phyloP scores from a whole-genome alignment of 2,329 filamentous ascomycete genomes.

The Phaeosphaeria sp. region DNA sequence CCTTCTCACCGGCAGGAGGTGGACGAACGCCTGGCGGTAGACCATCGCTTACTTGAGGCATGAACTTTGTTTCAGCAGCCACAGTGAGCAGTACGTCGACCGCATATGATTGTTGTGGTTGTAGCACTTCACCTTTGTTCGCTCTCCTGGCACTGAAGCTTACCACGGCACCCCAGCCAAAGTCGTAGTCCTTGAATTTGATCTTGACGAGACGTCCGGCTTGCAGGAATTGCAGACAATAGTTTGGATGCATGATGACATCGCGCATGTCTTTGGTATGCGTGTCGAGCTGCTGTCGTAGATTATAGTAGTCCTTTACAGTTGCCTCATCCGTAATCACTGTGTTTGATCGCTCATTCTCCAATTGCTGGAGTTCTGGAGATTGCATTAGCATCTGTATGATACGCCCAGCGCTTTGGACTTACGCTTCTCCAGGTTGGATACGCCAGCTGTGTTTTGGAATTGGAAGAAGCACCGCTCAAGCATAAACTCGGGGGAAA shows the following conservation, averaged over 20 bases:
- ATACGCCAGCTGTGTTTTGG: slow-evolving; percentile 90
- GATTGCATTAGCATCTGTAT: slow-evolving; percentile 3
- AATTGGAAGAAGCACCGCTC: slow-evolving; percentile 98
- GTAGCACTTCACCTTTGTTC: slow-evolving; percentile 68
- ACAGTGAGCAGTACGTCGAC: slow-evolving; percentile 80
- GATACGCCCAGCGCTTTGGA: background rate
- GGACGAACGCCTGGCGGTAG: slow-evolving; percentile 68
- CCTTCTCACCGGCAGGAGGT: slow-evolving; percentile 66
- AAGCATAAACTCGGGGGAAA: slow-evolving; percentile 98
- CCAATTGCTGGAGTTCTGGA: slow-evolving; percentile 75
- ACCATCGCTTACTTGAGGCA: slow-evolving; percentile 68
- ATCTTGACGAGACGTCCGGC: slow-evolving; percentile 87
- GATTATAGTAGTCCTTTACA: slow-evolving; percentile 92
- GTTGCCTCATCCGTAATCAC: slow-evolving; percentile 84
- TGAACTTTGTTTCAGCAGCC: slow-evolving; percentile 60
- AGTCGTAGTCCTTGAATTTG: slow-evolving; percentile 80
- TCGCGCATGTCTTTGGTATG: slow-evolving; percentile 89
- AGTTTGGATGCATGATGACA: slow-evolving; percentile 89
- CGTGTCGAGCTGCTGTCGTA: slow-evolving; percentile 81
- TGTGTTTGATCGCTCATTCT: slow-evolving; percentile 75
- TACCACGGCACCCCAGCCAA: slow-evolving; percentile 92
- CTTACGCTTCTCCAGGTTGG: slow-evolving; percentile 74
- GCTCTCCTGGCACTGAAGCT: slow-evolving; percentile 72
- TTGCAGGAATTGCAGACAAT: slow-evolving; percentile 84
- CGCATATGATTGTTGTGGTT: slow-evolving; percentile 79